These are phyloP conservation scores for Bauhinia variegata DNA, from an alignment of 306 rosid genomes.

Conservation along the genomic window DNA sequence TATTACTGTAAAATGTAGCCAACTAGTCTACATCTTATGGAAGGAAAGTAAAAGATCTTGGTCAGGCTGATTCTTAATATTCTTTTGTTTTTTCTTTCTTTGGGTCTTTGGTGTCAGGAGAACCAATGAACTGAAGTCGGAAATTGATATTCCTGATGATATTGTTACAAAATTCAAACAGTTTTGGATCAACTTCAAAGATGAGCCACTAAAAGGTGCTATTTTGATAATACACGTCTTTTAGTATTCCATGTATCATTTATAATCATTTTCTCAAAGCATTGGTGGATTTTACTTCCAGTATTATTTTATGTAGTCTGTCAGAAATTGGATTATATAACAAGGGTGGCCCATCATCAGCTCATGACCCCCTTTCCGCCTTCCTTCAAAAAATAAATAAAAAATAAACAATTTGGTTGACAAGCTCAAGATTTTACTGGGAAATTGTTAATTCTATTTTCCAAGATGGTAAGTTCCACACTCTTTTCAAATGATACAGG, in stretches of 20 bases:
- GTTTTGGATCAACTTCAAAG: slow-evolving; percentile 75
- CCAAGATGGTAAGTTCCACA: slow-evolving; percentile 29
- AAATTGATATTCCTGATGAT: slow-evolving; percentile 70
- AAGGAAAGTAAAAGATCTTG: slow-evolving; percentile 15
- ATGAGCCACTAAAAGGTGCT: slow-evolving; percentile 82
- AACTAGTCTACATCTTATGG: slow-evolving; percentile 30
- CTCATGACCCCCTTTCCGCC: background rate
- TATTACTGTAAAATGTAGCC: slow-evolving; percentile 10
- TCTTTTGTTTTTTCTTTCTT: background rate
- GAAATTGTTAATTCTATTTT: slow-evolving; percentile 36
- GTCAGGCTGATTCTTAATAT: background rate
- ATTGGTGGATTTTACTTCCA: slow-evolving; percentile 10
- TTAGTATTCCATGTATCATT: slow-evolving; percentile 12
- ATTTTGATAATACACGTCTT: slow-evolving; percentile 29
- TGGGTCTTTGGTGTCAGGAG: slow-evolving; percentile 58
- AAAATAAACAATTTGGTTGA: background rate
- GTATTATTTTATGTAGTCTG: slow-evolving; percentile 20
- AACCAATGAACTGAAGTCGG: slow-evolving; percentile 81
- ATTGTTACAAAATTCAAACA: slow-evolving; percentile 60
- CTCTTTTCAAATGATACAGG: slow-evolving; percentile 59
- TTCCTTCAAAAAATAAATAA: background rate
- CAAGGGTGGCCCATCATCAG: slow-evolving; percentile 10
- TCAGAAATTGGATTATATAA: slow-evolving; percentile 25
- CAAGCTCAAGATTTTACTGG: slow-evolving; percentile 18
- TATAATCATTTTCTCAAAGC: slow-evolving; percentile 21